A percentile compares a stretch with the other conserved stretches of the same genome.
Evolutionary conservation across 306 rosid species (phyloP).

Genomic region (Vicia sativa): DNA sequence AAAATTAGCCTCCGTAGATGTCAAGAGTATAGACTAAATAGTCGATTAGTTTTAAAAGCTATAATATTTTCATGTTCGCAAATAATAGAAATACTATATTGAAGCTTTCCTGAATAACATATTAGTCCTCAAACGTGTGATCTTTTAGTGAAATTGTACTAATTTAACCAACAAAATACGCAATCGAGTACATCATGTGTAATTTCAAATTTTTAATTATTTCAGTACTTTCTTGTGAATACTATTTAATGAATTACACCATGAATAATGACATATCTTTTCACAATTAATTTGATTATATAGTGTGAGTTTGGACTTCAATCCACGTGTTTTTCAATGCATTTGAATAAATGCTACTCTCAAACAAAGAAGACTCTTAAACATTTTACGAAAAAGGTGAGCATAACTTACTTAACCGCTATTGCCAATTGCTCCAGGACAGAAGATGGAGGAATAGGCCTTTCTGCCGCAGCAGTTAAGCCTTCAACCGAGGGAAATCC

Average conservation of each 20-base stretch:
- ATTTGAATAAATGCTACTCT: constrained; percentile 3
- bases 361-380: no score
- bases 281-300: background rate
- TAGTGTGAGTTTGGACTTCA: constrained; percentile 12
- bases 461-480: no score
- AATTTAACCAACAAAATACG: background rate
- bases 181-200: background rate
- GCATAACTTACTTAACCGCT: no score
- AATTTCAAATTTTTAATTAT: background rate
- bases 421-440: no score
- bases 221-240: no score
- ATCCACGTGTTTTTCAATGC: background rate
- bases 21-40: background rate
- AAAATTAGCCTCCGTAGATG: background rate
- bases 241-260: background rate
- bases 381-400: no score
- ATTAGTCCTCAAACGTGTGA: background rate
- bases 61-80: background rate
- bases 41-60: background rate
- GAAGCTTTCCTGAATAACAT: background rate
- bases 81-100: background rate
- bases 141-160: background rate
- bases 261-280: background rate
- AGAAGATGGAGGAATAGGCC: no score
- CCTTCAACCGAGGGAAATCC: no score